phyloP scores from a whole-genome alignment of 768 basidiomycete species.

The Amanita rubescens region DNA sequence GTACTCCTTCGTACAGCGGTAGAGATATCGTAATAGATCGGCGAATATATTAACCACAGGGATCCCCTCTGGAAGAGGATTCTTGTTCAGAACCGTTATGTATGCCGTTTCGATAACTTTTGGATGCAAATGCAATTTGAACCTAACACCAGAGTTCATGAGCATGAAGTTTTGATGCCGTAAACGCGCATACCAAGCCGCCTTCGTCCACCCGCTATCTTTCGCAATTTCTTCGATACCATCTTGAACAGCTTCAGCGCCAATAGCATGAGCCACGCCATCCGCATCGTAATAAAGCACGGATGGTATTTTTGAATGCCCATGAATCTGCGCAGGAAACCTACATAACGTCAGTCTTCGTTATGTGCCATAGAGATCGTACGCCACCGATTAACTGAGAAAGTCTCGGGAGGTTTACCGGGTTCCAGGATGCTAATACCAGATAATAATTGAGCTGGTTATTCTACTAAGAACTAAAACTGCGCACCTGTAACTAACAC shows the following conservation, averaged over 20 bases:
- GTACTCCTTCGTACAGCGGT: constrained; percentile 27
- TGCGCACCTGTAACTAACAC: constrained; percentile 33
- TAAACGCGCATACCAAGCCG: constrained; percentile 29
- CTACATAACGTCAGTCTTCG: not conserved
- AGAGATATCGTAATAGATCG: constrained; percentile 37
- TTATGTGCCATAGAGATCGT: constrained; percentile 11
- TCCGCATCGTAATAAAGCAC: constrained; percentile 33
- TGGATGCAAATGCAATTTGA: constrained; percentile 15
- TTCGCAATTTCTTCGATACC: constrained; percentile 27
- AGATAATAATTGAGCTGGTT: not conserved
- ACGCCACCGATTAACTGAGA: constrained; percentile 29
- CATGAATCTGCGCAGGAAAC: constrained; percentile 19
- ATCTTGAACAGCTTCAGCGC: constrained; percentile 33
- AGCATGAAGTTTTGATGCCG: not conserved
- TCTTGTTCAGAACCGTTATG: constrained; percentile 12
- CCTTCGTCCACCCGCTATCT: constrained; percentile 33
- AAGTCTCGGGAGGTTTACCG: constrained; percentile 25
- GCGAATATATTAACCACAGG: constrained; percentile 26
- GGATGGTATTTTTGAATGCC: constrained; percentile 29
- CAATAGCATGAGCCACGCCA: constrained; percentile 27
- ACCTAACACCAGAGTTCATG: constrained; percentile 10
- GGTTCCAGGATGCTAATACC: constrained; percentile 27
- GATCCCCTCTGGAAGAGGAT: constrained; percentile 28
- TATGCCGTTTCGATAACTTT: constrained; percentile 3
- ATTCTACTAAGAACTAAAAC: not conserved